These are phyloP conservation scores for Tuber aestivum DNA, from an alignment of 495 filamentous ascomycete genomes.

Conservation along the genomic window DNA sequence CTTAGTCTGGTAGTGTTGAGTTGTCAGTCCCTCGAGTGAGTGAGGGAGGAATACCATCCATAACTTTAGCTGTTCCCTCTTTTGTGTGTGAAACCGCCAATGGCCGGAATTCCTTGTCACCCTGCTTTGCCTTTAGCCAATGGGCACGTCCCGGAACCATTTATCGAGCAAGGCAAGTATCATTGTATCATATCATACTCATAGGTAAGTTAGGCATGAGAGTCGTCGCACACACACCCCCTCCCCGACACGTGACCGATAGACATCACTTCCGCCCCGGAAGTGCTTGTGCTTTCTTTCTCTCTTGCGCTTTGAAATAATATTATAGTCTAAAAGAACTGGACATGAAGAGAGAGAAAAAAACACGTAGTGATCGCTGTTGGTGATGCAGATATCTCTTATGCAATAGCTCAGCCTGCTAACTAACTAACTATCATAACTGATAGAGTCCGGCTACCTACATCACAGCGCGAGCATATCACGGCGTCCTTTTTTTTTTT, in stretches of 20 bases:
- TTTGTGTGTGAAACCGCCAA: not conserved
- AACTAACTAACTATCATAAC: too few relatives aligned
- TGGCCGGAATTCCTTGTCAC: not conserved
- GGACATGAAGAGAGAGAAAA: not conserved
- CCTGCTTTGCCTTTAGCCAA: not conserved
- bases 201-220: too few relatives aligned
- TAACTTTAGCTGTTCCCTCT: too few relatives aligned
- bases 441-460: conserved; percentile 1
- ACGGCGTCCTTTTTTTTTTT: not conserved
- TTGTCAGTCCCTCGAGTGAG: not conserved
- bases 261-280: not conserved
- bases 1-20: not conserved
- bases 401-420: not conserved
- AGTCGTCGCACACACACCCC: not conserved
- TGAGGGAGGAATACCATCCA: too few relatives aligned
- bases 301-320: too few relatives aligned
- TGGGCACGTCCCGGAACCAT: not conserved
- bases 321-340: too few relatives aligned
- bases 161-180: not conserved
- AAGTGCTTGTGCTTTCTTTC: not conserved
- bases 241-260: not conserved
- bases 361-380: not conserved
- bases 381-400: not conserved
- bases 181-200: too few relatives aligned
- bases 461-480: not conserved